Base-by-base conservation (phyloP, 2,329 filamentous ascomycete species). In the Acrodontium crateriforme region DNA sequence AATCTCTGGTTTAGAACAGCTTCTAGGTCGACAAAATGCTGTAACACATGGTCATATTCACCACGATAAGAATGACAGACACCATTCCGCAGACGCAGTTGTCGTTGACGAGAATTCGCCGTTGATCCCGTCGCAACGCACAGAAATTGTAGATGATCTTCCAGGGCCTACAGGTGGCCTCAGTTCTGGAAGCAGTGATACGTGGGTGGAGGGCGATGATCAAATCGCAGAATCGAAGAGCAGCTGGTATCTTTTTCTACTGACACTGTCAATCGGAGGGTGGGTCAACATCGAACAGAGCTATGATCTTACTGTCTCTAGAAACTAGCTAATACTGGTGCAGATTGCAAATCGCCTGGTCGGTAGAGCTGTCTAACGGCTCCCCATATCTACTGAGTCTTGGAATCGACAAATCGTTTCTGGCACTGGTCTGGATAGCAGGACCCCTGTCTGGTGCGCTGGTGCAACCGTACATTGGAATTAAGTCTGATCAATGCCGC, bases 301-400 rank as follows among this genome's bases (percentile, higher is more conserved):
- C 27, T 12, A 4, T 24, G 16, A 27, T 20, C 18, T 21, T 12
- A 23, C 15, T 28, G 8, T 19, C 11, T n/a, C n/a, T n/a, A n/a
- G n/a, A n/a, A n/a, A n/a, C n/a, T n/a, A n/a, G 22, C 20, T 21
- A 18, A 21, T 29, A 5, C 16, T 21, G n/a, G 20, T 30, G n/a
- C 38, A 67, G 82, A 14, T 62, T 95, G 37, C 87, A 95, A 58
- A 79, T 95, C 42, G 84, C 87, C 16, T 95, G 87, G 87, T 85
- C 85, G 2, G 84, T 93, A 22, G 87, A 95, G 55, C 65, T 93
- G 22, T 92, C 84, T 29, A 87, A 92, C 60, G 85, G 85, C 43
- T 93, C 87, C 29, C 65, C 65, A 25, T 68, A 65, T 40, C 51
- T 69, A 1, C 50, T 67, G 6, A 63, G 62, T 12, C 56, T 69